Conservation (phyloP, 176 grass and related monocot species). For the Lolium perenne region DNA sequence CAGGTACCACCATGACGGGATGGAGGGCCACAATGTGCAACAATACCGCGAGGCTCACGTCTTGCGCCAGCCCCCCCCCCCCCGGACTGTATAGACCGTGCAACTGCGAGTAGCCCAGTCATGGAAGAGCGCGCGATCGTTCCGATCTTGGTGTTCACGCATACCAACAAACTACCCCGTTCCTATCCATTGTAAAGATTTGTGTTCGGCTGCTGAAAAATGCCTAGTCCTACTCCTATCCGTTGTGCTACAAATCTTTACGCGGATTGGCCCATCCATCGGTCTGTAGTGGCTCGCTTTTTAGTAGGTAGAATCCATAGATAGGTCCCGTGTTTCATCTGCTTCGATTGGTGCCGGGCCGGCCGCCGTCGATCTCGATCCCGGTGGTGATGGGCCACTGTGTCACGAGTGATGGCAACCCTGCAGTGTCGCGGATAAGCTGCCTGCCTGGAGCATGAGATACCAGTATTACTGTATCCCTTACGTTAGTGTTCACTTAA, state of each 20-base stretch:
- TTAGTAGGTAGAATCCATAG: constrained; percentile 38
- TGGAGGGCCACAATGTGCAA: no score
- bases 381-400: constrained; percentile 3
- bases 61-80: no score
- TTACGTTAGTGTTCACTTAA: constrained; percentile 36
- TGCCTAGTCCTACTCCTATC: constrained; percentile 24
- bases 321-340: constrained; percentile 50
- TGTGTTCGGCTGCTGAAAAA: background rate
- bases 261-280: constrained; percentile 22
- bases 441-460: background rate
- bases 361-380: no score
- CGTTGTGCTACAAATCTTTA: background rate
- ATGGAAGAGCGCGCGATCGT: no score
- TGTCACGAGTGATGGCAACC: constrained; percentile 45
- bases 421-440: background rate
- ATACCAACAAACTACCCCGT: no score
- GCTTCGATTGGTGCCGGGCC: background rate
- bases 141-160: no score
- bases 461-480: background rate
- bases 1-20: no score
- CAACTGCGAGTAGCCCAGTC: no score
- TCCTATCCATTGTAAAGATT: no score
- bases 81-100: no score
- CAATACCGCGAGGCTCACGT: no score
- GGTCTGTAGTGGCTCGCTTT: constrained; percentile 26